Evolutionary conservation across 352 stramenopile genomes (phyloP), one percentile per base, ranked within the genome.

Genomic region (Phytopythium montanum): DNA sequence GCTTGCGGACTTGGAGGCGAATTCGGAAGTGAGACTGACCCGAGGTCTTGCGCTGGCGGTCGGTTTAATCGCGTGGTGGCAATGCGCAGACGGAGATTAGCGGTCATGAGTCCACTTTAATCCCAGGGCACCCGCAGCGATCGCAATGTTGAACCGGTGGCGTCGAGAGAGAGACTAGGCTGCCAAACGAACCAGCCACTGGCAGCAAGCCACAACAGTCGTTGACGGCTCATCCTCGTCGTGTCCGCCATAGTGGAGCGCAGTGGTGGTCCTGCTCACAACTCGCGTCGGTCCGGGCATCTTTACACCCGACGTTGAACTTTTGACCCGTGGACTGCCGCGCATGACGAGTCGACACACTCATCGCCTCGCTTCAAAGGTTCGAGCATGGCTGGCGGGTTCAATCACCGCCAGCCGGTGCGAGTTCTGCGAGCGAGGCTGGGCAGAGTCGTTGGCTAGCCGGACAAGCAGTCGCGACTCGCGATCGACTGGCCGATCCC

Each of bases 261-360:
- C 12, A 28, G 14, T 51, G 44, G 10, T n/a, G 19, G 33, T 34
- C 46, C 46, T 12, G 34, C 23, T 31, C 21, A 25, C n/a, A 36
- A 53, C 13, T 25, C 46, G 28, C 31, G 46, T 14, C 46, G 28
- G 0, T 25, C 19, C 14, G 46, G 16, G 25, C 25, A 25, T 34
- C 26, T 34, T 36, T 53, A 25, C 14, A 25, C 46, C 16, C 28
- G 46, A 53, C 46, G 4, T 53, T 53, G 46, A 53, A 53, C 46
- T 34, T 53, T 48, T 21, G 41, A 28, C 19, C 42, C 19, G 42
- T 23, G 19, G 14, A 26, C 42, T 49, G 42, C 7, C 4, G 19
- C 19, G 18, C 44, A 51, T 7, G 12, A 50, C n/a, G 29, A 10
- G 9, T 21, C 19, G 21, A 21, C 44, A 12, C 39, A 25, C 39